Percentiles rank a stretch among this genome's conserved stretches.
phyloP scores from a whole-genome alignment of 2,329 filamentous ascomycete genomes.

The Paecilomyces dactylethromorphus region DNA sequence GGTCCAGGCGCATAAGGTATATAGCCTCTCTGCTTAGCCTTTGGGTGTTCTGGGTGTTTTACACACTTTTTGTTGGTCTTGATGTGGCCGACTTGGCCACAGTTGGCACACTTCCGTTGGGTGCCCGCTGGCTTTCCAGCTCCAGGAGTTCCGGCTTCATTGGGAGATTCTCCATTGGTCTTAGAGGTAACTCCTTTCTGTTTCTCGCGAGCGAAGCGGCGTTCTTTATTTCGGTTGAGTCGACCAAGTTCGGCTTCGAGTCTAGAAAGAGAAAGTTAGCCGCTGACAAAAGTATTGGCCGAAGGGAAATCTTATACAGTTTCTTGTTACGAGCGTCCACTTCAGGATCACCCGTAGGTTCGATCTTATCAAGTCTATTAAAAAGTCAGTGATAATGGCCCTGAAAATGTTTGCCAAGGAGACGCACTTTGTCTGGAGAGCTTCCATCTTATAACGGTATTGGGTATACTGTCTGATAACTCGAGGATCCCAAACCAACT shows the following conservation, averaged over 20 bases:
- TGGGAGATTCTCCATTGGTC: conserved; percentile 39
- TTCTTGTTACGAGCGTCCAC: conserved; percentile 56
- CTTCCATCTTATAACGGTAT: conserved; percentile 63
- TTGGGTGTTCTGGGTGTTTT: conserved; percentile 5
- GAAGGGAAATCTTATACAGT: conserved; percentile 37
- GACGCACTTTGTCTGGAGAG: conserved; percentile 66
- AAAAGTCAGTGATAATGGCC: conserved; percentile 4
- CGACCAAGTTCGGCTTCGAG: conserved; percentile 71
- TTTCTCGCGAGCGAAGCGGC: conserved; percentile 82
- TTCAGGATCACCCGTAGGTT: conserved; percentile 61
- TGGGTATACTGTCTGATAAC: conserved; percentile 87
- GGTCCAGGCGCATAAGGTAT: conserved; percentile 11
- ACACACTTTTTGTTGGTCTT: conserved; percentile 96
- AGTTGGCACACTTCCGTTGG: conserved; percentile 90
- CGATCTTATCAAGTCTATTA: conserved; percentile 51
- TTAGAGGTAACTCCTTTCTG: conserved; percentile 60
- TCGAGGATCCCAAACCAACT: conserved; percentile 68
- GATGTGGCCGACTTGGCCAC: conserved; percentile 93
- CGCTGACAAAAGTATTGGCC: neutral
- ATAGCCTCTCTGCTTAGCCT: conserved; percentile 1
- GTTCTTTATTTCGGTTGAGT: conserved; percentile 84
- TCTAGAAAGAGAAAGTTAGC: conserved; percentile 35
- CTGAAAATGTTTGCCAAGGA: neutral
- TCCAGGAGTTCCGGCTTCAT: conserved; percentile 33
- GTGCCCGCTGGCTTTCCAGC: conserved; percentile 62